Percentiles rank a stretch among this genome's conserved stretches.
Evolutionary conservation across 164 flowering plant species (phyloP).

Genomic region (Echeveria elegans): DNA sequence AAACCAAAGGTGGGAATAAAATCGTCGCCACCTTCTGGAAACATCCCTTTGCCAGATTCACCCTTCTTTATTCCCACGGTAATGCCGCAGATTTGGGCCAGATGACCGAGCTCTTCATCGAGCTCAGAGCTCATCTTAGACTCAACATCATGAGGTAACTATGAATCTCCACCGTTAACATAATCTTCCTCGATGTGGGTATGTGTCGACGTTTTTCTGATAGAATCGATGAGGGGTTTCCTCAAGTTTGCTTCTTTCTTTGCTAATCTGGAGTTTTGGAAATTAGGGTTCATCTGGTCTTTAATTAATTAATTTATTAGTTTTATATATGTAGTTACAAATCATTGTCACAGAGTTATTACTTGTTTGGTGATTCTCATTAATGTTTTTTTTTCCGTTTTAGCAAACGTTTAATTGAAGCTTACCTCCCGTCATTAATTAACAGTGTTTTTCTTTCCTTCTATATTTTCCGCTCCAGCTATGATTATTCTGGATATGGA

Average conservation of each 20-base stretch:
- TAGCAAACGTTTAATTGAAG: neutral
- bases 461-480: too few species aligned
- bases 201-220: conserved; percentile 8
- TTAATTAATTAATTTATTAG: neutral
- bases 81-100: conserved; percentile 97
- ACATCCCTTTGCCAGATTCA: conserved; percentile 75
- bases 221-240: conserved; percentile 7
- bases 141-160: conserved; percentile 89
- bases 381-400: neutral
- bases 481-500: conserved; percentile 95
- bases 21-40: conserved; percentile 88
- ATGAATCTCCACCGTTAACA: neutral
- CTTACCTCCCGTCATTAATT: conserved; percentile 8
- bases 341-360: neutral
- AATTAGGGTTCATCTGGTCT: neutral
- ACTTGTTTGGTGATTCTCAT: neutral
- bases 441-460: conserved; percentile 9
- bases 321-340: neutral
- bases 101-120: conserved; percentile 85
- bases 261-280: neutral
- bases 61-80: conserved; percentile 85
- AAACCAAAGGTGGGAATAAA: conserved; percentile 69
- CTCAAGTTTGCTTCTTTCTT: neutral
- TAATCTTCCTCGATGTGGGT: neutral
- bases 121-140: conserved; percentile 88